These are phyloP conservation scores for Didymosphaeria variabile DNA, from an alignment of 2,329 filamentous ascomycete species.

Conservation along the genomic window DNA sequence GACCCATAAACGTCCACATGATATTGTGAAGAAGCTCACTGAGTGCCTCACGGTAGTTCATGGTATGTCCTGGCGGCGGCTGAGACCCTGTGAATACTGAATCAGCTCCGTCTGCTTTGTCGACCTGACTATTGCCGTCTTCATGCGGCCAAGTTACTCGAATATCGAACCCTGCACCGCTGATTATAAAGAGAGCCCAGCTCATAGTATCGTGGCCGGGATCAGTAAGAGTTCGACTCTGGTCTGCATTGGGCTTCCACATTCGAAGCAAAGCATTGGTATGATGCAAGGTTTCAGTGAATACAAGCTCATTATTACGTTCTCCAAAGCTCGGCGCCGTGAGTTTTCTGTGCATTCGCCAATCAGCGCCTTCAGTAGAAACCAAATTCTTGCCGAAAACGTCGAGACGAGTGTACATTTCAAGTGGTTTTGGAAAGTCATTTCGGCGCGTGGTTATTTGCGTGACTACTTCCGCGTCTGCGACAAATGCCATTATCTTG, in stretches of 20 bases:
- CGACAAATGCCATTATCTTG: constrained; percentile 63
- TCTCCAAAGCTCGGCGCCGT: constrained; percentile 79
- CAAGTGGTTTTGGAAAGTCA: constrained; percentile 74
- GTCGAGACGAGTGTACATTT: constrained; percentile 67
- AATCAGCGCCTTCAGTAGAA: constrained; percentile 72
- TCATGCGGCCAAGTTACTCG: constrained; percentile 68
- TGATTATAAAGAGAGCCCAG: constrained; percentile 67
- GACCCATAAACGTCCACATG: constrained; percentile 68
- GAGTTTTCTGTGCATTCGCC: constrained; percentile 77
- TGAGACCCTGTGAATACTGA: constrained; percentile 46
- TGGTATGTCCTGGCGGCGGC: constrained; percentile 51
- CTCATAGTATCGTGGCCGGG: constrained; percentile 73
- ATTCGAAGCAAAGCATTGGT: constrained; percentile 52
- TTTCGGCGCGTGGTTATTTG: constrained; percentile 73
- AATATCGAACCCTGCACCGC: constrained; percentile 76
- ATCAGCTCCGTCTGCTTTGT: constrained; percentile 31
- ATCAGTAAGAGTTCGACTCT: constrained; percentile 60
- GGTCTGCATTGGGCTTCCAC: constrained; percentile 39
- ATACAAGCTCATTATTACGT: constrained; percentile 75
- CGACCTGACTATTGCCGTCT: constrained; percentile 50
- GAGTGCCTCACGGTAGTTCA: constrained; percentile 73
- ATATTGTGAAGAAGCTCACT: constrained; percentile 70
- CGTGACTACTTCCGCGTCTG: constrained; percentile 70
- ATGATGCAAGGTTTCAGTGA: constrained; percentile 70
- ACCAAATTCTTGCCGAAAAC: constrained; percentile 78